These are phyloP conservation scores for Candida peoriensis DNA, from an alignment of 805 yeast species.

Conservation along the genomic window DNA sequence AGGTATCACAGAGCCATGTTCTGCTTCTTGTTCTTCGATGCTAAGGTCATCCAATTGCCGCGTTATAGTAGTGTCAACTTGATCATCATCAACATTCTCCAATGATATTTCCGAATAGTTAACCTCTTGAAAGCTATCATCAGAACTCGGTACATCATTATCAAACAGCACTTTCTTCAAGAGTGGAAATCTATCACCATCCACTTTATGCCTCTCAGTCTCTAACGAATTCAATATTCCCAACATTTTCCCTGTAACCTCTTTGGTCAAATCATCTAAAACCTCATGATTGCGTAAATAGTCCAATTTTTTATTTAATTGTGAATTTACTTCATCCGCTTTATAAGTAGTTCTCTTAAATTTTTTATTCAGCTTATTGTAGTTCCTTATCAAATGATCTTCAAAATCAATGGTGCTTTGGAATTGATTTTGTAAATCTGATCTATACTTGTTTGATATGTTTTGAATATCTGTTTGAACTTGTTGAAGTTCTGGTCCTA, in stretches of 20 bases:
- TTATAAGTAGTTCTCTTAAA: slow-evolving; percentile 2
- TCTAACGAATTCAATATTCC: slow-evolving; percentile 5
- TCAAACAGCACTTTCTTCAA: slow-evolving; percentile 2
- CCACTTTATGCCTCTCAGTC: slow-evolving; percentile 1
- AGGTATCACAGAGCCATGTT: too few species aligned
- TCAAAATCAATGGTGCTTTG: slow-evolving; percentile 1
- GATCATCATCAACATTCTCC: too few species aligned
- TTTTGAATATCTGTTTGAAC: slow-evolving; percentile 2
- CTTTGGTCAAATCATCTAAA: slow-evolving; percentile 2
- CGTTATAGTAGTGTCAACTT: too few species aligned
- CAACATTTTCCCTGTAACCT: slow-evolving; percentile 18
- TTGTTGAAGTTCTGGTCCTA: slow-evolving; percentile 5
- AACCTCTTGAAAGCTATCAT: neutral
- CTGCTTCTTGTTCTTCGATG: neutral
- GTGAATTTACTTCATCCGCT: slow-evolving; percentile 7
- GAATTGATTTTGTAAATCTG: slow-evolving; percentile 4
- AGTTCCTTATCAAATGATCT: slow-evolving; percentile 3
- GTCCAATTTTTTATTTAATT: slow-evolving; percentile 12
- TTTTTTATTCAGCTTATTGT: slow-evolving; percentile 2
- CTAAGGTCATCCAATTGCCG: neutral
- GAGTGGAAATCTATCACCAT: slow-evolving; percentile 3
- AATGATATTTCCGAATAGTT: neutral
- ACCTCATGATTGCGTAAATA: slow-evolving; percentile 8
- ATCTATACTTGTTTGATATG: slow-evolving; percentile 3
- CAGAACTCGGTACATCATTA: too few species aligned